Conservation (phyloP, 2,329 filamentous ascomycete species). For the Penicillium decumbens region DNA sequence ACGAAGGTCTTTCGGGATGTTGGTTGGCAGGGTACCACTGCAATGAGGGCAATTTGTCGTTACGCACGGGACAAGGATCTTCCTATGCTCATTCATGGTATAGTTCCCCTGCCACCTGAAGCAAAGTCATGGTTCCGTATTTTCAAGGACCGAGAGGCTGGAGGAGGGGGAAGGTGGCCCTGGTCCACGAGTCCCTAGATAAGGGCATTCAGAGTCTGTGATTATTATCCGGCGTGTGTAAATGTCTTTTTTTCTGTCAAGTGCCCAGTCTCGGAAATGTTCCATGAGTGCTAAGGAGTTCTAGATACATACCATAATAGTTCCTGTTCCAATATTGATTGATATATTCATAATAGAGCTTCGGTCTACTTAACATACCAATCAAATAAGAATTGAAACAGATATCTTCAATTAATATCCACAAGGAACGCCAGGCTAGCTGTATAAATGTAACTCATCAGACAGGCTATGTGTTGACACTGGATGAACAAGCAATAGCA, state of each 20-base stretch:
- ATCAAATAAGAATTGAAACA: neutral
- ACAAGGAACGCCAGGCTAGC: slow-evolving; percentile 18
- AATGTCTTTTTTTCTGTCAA: too few species aligned
- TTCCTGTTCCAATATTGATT: too few species aligned
- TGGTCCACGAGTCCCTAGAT: neutral
- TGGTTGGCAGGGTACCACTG: neutral
- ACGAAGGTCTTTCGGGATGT: neutral
- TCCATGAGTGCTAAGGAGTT: too few species aligned
- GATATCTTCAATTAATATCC: slow-evolving; percentile 3
- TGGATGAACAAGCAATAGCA: slow-evolving; percentile 7
- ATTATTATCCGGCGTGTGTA: too few species aligned
- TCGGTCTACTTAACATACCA: too few species aligned
- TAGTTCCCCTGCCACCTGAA: neutral
- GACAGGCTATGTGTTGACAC: slow-evolving; percentile 13
- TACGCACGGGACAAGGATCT: neutral
- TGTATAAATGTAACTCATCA: slow-evolving; percentile 17
- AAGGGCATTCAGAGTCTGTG: too few species aligned
- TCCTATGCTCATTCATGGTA: neutral
- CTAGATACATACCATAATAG: too few species aligned
- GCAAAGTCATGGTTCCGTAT: neutral
- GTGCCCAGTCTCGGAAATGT: too few species aligned
- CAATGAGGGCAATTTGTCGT: neutral
- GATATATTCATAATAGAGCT: too few species aligned
- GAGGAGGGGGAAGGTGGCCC: neutral
- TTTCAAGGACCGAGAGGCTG: neutral